Evolutionary conservation across 139 green algal genomes (phyloP).

Genomic region (Chlorella ohadii): DNA sequence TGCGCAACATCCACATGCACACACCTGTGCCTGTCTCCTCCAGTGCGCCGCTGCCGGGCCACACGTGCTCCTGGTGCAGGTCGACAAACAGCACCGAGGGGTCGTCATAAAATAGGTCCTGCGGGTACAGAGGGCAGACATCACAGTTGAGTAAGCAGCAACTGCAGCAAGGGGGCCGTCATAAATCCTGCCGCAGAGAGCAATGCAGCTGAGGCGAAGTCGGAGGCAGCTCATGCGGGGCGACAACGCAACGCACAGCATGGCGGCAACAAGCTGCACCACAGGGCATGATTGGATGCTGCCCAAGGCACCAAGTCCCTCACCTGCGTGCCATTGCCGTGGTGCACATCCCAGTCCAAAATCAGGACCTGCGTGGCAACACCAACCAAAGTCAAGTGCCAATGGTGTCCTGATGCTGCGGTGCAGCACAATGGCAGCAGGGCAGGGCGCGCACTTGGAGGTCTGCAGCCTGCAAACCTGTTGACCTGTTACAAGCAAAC

Average conservation of each 20-base stretch:
- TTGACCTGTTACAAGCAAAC: too few species aligned
- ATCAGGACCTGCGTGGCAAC: slow-evolving; percentile 44
- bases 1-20: not conserved
- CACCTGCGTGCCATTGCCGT: slow-evolving; percentile 72
- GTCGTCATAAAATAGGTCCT: slow-evolving; percentile 76
- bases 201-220: too few species aligned
- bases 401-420: not conserved
- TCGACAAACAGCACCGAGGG: slow-evolving; percentile 66
- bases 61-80: slow-evolving; percentile 58
- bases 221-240: too few species aligned
- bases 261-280: too few species aligned
- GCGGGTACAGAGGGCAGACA: not conserved
- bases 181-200: too few species aligned
- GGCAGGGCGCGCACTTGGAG: too few species aligned
- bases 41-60: slow-evolving; percentile 43
- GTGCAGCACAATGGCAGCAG: not conserved
- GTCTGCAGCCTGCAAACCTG: too few species aligned
- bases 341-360: slow-evolving; percentile 65
- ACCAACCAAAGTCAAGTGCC: not conserved
- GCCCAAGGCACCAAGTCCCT: too few species aligned
- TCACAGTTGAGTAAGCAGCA: not conserved
- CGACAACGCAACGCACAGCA: too few species aligned
- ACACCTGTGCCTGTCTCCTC: slow-evolving; percentile 38
- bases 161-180: too few species aligned
- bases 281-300: too few species aligned